Evolutionary conservation across 345 rosid genomes (phyloP), one percentile per base, ranked within the genome.

Genomic region (Conringia planisiliqua): DNA sequence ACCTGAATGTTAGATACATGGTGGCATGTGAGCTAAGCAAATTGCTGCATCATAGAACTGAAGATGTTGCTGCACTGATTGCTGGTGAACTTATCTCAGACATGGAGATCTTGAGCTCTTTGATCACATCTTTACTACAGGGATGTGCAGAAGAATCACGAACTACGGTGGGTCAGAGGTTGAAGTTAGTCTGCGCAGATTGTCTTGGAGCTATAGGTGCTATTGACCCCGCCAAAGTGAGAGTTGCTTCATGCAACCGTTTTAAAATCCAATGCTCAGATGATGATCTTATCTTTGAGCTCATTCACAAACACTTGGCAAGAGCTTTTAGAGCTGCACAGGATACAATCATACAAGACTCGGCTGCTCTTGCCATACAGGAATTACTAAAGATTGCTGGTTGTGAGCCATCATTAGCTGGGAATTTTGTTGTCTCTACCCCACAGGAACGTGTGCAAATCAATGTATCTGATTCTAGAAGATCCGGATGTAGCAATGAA

Each of bases 71-170:
- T 73, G 85, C 87, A 78, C 66, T 94, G 76, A 78, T 94, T 46
- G 83, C 83, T 35, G 93, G 89, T 64, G 98, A 91, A 81, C 89
- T 83, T 72, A 81, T 78, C 74, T 82, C 91, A 27, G 93, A 90
- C 75, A 84, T 91, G 91, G 98, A 91, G 73, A 80, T 85, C 61
- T 71, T 94, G 84, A 94, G 89, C 83, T 86, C 93, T 48, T 79
- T 94, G 82, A 87, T 94, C 71, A 83, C 88, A 72, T 87, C 96
- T 71, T 85, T 94, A 78, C 85, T 94, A 39, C 84, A 86, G 75
- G 98, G 98, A 66, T 94, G 97, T 81, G 93, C 98, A 54, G 98
- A 94, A 89, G 96, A 94, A 83, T 94, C 98, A 38, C 88, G 98
- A 79, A 91, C 97, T 51, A 44, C 71, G 10, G 96, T 94, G 68